phyloP scores from a whole-genome alignment of 192 early-diverging fungal species.

The Kappamyces sp. region DNA sequence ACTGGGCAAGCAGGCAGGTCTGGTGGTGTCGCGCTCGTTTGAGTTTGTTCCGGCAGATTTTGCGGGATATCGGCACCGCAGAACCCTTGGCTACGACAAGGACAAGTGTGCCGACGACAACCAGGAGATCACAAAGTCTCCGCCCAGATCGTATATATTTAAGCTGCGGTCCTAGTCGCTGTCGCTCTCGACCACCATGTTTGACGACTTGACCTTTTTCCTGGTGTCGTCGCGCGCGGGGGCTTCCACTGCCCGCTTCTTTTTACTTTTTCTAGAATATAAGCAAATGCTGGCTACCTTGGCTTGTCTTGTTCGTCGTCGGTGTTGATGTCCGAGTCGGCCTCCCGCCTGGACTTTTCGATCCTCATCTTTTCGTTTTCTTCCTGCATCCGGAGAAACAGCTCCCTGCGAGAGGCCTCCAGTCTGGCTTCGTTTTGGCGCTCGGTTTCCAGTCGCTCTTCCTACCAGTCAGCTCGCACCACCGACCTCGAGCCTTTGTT shows the following conservation, averaged over 20 bases:
- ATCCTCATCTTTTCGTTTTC: neutral
- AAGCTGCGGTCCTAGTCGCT: constrained; percentile 17
- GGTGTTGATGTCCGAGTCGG: no score
- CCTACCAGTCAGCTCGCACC: neutral
- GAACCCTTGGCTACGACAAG: constrained; percentile 91
- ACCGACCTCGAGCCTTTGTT: neutral
- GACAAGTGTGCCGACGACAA: constrained; percentile 69
- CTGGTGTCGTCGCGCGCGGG: no score
- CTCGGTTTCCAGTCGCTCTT: neutral
- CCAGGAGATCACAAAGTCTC: constrained; percentile 65
- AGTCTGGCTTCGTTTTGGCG: neutral
- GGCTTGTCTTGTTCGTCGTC: neutral
- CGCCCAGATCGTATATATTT: constrained; percentile 68
- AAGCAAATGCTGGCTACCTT: neutral
- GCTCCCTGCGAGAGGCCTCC: neutral
- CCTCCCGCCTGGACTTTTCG: neutral
- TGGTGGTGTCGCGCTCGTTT: constrained; percentile 40
- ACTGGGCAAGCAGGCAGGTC: constrained; percentile 62
- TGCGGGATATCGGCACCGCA: constrained; percentile 85
- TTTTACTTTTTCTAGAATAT: neutral
- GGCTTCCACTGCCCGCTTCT: neutral
- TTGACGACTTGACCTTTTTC: no score
- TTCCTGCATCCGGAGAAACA: neutral
- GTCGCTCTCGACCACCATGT: no score
- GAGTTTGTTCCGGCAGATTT: constrained; percentile 65